Evolutionary conservation across 805 yeast species (phyloP), one percentile per base, ranked within the genome.

Genomic region (Ogataea ganodermae): DNA sequence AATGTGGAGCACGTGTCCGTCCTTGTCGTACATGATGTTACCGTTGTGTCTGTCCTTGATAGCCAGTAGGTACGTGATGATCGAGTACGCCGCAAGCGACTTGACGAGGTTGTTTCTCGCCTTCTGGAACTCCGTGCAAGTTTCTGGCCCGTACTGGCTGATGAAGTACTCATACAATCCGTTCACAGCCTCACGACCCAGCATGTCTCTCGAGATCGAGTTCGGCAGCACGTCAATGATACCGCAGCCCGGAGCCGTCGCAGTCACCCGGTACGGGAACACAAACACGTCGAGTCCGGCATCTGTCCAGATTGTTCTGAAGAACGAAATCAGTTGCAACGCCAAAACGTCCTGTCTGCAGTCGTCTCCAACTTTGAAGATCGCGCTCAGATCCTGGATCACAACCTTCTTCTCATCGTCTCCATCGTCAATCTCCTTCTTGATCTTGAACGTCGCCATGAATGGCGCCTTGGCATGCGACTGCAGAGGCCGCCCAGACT

Each of bases 221-320:
- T 92, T 88, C 27, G 99, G 99, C 55, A 94, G 76, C 26, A 95
- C 99, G 65, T 95, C 99, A 71, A 94, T 94, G 36, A 94, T 96
- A 68, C 99, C 99, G 72, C 98, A 91, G 0, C 99, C 99, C 1
- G 99, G 98, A 2, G 96, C 97, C 8, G 99, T 94, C 1, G 99
- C 99, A 0, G 97, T 91, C 21, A 94, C 99, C 55, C 97, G 73
- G 68, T 94, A 80, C 1, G 99, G 99, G 70, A 81, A 95, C 21
- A 94, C 95, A 67, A 76, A 94, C 35, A 92, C 78, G 65, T 94
- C 98, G 52, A 94, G 73, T 1, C 98, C 98, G 10, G 87, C 82
- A 53, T 81, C 78, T 52, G 81, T 80, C 95, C 97, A 94, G 44
- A 94, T 88, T 36, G 92, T 83, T 59, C 96, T 79, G 75, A 95